Conservation (phyloP, 164 flowering plant species). For the Houttuynia cordata region DNA sequence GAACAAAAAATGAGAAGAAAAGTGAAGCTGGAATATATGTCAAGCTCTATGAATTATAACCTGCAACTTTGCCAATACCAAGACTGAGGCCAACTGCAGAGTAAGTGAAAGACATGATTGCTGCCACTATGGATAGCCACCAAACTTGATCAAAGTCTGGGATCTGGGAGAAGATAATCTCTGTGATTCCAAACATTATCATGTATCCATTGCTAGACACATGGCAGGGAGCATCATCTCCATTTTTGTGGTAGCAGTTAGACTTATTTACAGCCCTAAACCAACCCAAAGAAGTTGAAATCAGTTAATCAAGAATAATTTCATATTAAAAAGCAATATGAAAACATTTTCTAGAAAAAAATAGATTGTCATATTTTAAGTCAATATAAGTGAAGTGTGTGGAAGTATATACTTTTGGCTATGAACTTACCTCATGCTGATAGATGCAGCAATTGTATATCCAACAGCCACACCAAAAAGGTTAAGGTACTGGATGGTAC, state of each 20-base stretch:
- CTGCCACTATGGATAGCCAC: conserved; percentile 86
- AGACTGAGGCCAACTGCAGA: conserved; percentile 58
- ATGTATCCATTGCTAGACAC: conserved; percentile 70
- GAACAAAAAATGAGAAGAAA: no score
- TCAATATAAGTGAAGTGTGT: no score
- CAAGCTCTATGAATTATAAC: conserved; percentile 13
- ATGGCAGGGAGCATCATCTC: conserved; percentile 45
- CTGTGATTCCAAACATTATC: conserved; percentile 59
- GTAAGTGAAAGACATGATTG: conserved; percentile 74
- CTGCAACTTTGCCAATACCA: conserved; percentile 54
- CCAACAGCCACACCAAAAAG: conserved; percentile 63
- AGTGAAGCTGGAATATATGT: no score
- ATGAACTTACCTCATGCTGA: conserved; percentile 58
- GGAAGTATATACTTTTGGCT: neutral
- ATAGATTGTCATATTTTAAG: no score
- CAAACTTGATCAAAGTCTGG: conserved; percentile 73
- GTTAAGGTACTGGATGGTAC: conserved; percentile 44
- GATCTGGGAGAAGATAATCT: conserved; percentile 66
- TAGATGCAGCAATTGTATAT: conserved; percentile 64
- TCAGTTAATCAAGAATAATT: neutral
- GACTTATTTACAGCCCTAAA: conserved; percentile 64
- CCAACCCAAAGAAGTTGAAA: neutral
- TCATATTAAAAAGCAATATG: no score
- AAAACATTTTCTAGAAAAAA: no score
- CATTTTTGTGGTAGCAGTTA: conserved; percentile 47